Base-by-base conservation (phyloP, 2,329 filamentous ascomycete species). In the Exophiala oligosperma region DNA sequence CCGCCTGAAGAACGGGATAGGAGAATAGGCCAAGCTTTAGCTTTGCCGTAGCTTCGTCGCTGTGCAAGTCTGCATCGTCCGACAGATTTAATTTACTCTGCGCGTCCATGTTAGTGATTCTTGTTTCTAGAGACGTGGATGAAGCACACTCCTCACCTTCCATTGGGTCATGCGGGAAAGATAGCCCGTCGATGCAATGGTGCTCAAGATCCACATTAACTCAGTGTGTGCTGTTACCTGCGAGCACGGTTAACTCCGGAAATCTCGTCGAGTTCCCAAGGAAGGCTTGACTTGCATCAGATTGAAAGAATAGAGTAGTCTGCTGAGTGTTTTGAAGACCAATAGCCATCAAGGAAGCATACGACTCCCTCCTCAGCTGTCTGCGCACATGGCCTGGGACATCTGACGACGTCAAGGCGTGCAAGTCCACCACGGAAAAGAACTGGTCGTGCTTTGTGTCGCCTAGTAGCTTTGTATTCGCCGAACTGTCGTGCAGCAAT, bases 121-220 rank as follows among this genome's bases (percentile, higher is more conserved):
- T 35, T 35, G 21, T 17, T 17, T 23, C 6, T 5, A 4, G 17
- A 21, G 12, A 21, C 14, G 9, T 2, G 40, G 14, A 17, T 8
- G 6, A 3, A 29, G 53, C 40, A 57, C 24, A 28, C 26, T 17
- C 9, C 41, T 28, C 70, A 91, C 91, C 86, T 99, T 99, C 92
- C 94, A 99, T 74, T 97, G 94, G 28, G 94, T 97, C 94, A 99
- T 99, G n/a, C 94, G 83, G 8, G 89, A 89, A n/a, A 99, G 78
- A 74, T 96, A 96, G 40, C 94, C 94, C 74, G 94, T 92, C 4
- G 90, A 93, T 24, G 94, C 90, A 52, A 90, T 89, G 65, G 92
- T 97, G 70, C 91, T 93, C 61, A 99, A 77, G 69, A 97, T 92
- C 94, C 94, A 99, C 90, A 96, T 96, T 63, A 99, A 81, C 74